phyloP scores from a whole-genome alignment of 176 grass and related monocot species.

The Dactylis glomerata region DNA sequence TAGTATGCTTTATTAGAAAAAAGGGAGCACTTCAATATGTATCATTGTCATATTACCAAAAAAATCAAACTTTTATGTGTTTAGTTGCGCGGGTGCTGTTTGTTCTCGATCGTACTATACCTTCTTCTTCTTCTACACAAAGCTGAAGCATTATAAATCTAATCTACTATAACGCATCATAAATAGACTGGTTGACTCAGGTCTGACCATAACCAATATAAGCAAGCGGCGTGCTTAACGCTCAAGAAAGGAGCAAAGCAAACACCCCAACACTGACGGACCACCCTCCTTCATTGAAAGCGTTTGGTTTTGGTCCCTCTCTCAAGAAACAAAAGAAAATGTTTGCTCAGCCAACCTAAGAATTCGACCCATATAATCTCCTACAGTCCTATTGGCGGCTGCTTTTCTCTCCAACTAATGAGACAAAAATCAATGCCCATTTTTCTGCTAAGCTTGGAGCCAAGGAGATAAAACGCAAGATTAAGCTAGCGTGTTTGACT shows the following conservation, averaged over 20 bases:
- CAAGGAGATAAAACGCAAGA: not conserved
- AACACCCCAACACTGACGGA: not conserved
- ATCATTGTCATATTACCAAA: not conserved
- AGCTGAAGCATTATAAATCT: not conserved
- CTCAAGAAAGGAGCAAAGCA: not conserved
- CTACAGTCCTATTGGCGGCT: not conserved
- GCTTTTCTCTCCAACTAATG: not conserved
- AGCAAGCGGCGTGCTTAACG: conserved; percentile 8
- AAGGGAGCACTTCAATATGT: not conserved
- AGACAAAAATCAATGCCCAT: not conserved
- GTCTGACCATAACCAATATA: not conserved
- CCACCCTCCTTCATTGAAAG: not conserved
- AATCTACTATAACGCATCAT: not conserved
- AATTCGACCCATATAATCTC: not conserved
- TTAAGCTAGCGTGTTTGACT: not conserved
- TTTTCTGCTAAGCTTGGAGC: not conserved
- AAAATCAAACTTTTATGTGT: not conserved
- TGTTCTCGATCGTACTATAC: not conserved
- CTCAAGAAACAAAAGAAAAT: not conserved
- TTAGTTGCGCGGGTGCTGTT: not conserved
- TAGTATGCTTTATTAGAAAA: not conserved
- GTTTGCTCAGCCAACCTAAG: not conserved
- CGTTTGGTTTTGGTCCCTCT: not conserved
- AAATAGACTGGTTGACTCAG: not conserved
- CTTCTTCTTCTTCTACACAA: not conserved